Evolutionary conservation across 2,329 filamentous ascomycete species (phyloP), one percentile per base, ranked within the genome.

Genomic region (Penicillium oxalicum): DNA sequence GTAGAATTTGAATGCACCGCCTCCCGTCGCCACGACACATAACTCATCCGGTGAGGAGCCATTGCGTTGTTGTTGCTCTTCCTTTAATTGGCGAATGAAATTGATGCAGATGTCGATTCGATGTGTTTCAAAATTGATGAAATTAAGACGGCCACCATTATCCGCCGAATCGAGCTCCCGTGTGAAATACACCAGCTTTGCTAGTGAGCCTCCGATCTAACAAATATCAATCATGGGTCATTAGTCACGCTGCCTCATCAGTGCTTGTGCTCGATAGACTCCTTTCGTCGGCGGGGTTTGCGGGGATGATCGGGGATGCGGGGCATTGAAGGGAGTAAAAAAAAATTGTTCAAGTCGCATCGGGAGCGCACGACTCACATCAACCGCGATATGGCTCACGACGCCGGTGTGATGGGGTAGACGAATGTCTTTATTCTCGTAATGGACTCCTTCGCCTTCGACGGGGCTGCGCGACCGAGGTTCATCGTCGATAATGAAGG

Each of bases 171-270:
- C 80, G 37, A 86, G 80, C 70, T 97, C 93, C 56, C 88, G 87
- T 13, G 91, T 93, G 66, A 97, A 97, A 75, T 96, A 98, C 51
- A 98, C 93, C 40, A 98, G 82, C 74, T 98, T 98, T 57, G 90
- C 91, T 32, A 98, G 77, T 12, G 91, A 95, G 58, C 93, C 93
- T 56, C 93, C 93, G 69, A 98, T 97, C 88, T 95, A 67, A 40
- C 2, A 8, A 35, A 34, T n/a, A 48, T 29, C 28, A 27, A 11
- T 12, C 7, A 9, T 38, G 40, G 11, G 6, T 35, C 24, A 33
- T 53, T 46, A 44, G 56, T 52, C 26, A 32, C 9, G 26, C 32
- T 29, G 33, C 29, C 35, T 18, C 41, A 8, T 7, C 2, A 4
- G 39, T 39, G 40, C 43, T 45, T 41, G 51, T 43, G 40, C 32